Evolutionary conservation across 768 basidiomycete species (phyloP), one percentile per base, ranked within the genome.

Genomic region (Leccinum arenicola): DNA sequence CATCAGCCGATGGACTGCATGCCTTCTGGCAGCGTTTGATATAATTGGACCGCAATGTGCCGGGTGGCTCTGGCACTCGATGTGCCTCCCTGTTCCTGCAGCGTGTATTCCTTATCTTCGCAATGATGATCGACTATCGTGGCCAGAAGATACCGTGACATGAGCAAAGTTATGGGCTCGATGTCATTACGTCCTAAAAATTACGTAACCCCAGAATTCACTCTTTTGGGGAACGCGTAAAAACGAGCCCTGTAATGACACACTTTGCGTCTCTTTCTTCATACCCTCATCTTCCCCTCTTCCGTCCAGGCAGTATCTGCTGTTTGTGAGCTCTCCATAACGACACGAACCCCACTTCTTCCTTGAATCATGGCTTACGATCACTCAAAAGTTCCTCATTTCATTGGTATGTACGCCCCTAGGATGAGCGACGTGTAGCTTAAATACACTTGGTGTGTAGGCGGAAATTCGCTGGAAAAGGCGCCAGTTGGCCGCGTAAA

Each of bases 381-480:
- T 68, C 84, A 84, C 69, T 75, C 80, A 61, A 84, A 78, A 76
- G 83, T 84, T 60, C 73, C 83, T 33, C 85, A 86, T 53, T 87
- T 86, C 71, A 84, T 87, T 61, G 85, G 85, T 86, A 61, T 60
- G 74, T 61, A 35, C 50, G 55, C 58, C 55, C 12, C 53, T 5
- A 12, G 49, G 60, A 47, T 54, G 8, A 6, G 25, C 10, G 49
- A 51, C 56, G 59, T 49, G 67, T 56, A 54, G 45, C 61, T 55
- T 58, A 59, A 12, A 62, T 56, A 21, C 25, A 47, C 35, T 36
- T 57, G 52, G 50, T 35, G 35, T 57, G n/a, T 69, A 98, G 97
- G 97, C 69, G 95, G 93, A 62, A 98, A 98, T 77, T 86, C 91
- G 31, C 72, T 99, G 61, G 92, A 95, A 60, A 88, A 84, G 61